Conservation (phyloP, 1,284 basidiomycete species). For the Schizophyllum commune region DNA sequence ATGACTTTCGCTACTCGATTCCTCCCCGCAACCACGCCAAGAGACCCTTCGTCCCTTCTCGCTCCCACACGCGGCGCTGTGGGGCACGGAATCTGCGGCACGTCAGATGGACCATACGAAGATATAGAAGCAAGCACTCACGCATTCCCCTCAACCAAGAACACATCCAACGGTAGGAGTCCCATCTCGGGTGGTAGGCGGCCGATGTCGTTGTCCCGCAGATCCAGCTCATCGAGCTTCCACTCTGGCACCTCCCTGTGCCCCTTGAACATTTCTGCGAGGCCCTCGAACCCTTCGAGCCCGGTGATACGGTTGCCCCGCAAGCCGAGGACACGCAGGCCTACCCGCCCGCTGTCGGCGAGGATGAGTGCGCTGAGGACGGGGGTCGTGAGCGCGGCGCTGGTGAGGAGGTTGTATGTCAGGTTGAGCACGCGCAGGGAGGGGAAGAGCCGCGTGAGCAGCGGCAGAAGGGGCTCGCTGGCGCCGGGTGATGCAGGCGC, state of each 20-base stretch:
- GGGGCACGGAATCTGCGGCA: constrained; percentile 67
- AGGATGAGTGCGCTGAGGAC: constrained; percentile 44
- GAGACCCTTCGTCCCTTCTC: constrained; percentile 75
- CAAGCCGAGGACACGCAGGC: constrained; percentile 55
- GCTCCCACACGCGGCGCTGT: constrained; percentile 69
- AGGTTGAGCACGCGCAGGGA: constrained; percentile 58
- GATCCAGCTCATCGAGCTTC: constrained; percentile 72
- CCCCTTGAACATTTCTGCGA: constrained; percentile 57
- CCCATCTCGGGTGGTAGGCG: constrained; percentile 63
- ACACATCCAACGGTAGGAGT: constrained; percentile 64
- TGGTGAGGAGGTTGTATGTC: constrained; percentile 63
- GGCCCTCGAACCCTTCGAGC: constrained; percentile 50
- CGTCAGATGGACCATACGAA: constrained; percentile 6
- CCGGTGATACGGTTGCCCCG: constrained; percentile 57
- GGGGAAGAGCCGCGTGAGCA: constrained; percentile 60
- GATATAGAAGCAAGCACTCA: constrained; percentile 28
- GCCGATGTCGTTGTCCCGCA: constrained; percentile 70
- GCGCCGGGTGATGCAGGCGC: constrained; percentile 27
- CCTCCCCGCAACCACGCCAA: constrained; percentile 67
- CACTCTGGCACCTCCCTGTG: constrained; percentile 54
- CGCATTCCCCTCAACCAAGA: constrained; percentile 79
- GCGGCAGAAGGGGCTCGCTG: constrained; percentile 45
- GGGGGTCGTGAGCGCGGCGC: constrained; percentile 37
- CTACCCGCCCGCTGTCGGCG: constrained; percentile 33
- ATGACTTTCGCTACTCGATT: constrained; percentile 37